These are phyloP conservation scores for Lachnellula suecica DNA, from an alignment of 2,329 filamentous ascomycete species.

Conservation along the genomic window DNA sequence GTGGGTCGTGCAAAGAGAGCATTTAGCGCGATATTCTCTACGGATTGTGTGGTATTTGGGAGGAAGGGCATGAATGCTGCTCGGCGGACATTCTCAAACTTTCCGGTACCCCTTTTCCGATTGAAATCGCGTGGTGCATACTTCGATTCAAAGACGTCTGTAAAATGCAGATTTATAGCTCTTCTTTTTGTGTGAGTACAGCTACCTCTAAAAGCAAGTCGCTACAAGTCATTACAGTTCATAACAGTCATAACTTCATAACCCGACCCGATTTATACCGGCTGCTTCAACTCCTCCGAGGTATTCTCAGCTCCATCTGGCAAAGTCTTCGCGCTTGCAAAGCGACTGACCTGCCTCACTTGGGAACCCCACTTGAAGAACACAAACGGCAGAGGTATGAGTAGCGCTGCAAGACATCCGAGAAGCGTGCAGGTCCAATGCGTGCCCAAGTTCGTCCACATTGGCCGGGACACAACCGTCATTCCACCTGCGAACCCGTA, in stretches of 20 bases:
- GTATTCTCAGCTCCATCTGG: background rate
- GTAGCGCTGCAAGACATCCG: background rate
- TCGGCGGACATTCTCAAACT: too few relatives aligned
- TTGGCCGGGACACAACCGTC: background rate
- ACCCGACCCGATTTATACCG: too few relatives aligned
- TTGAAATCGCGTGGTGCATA: too few relatives aligned
- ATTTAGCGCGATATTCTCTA: constrained; percentile 38
- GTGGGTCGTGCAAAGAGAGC: constrained; percentile 42
- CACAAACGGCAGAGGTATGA: background rate
- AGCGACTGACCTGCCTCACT: background rate
- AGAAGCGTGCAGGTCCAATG: background rate
- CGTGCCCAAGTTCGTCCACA: background rate
- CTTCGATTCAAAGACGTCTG: too few relatives aligned
- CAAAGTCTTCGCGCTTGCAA: background rate
- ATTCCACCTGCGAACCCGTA: background rate
- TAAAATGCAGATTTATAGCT: too few relatives aligned
- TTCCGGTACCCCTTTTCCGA: too few relatives aligned
- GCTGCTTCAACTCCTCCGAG: background rate
- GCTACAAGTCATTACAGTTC: too few relatives aligned
- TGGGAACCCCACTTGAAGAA: background rate
- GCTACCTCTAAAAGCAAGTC: too few relatives aligned
- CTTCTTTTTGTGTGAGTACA: too few relatives aligned
- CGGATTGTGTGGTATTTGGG: constrained; percentile 31
- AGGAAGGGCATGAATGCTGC: constrained; percentile 39
- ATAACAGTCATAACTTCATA: too few relatives aligned